Conservation (phyloP, 2,329 filamentous ascomycete species). For the Amylocarpus encephaloides region DNA sequence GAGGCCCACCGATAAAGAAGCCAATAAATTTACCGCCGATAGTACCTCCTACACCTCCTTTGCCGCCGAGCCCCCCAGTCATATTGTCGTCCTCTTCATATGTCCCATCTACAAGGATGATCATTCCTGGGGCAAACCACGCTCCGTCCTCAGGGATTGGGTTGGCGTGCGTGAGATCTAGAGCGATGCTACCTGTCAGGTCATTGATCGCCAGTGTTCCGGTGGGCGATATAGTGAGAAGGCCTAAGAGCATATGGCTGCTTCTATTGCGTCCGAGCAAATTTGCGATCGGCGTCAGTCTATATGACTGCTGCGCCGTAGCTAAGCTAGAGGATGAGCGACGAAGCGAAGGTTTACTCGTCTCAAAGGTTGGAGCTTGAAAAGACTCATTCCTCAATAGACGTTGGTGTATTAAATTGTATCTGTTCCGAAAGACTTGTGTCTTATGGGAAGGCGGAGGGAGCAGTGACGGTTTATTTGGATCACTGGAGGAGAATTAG, state of each 20-base stretch:
- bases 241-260: slow-evolving; percentile 78
- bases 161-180: slow-evolving; percentile 76
- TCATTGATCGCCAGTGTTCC: slow-evolving; percentile 80
- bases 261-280: slow-evolving; percentile 73
- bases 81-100: slow-evolving; percentile 88
- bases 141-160: slow-evolving; percentile 78
- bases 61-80: slow-evolving; percentile 63
- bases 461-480: slow-evolving; percentile 61
- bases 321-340: slow-evolving; percentile 51
- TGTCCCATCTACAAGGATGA: slow-evolving; percentile 89
- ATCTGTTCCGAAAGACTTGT: slow-evolving; percentile 78
- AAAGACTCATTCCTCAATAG: slow-evolving; percentile 91
- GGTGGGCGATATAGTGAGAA: slow-evolving; percentile 73
- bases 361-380: slow-evolving; percentile 70
- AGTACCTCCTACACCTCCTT: slow-evolving; percentile 77
- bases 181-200: slow-evolving; percentile 75
- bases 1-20: slow-evolving; percentile 86
- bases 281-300: slow-evolving; percentile 78
- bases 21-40: slow-evolving; percentile 90
- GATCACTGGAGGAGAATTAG: slow-evolving; percentile 40
- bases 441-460: slow-evolving; percentile 78
- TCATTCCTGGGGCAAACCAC: slow-evolving; percentile 95
- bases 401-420: slow-evolving; percentile 86
- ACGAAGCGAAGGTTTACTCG: slow-evolving; percentile 48
- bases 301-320: slow-evolving; percentile 61